Conservation (phyloP, 805 yeast species). For the Candida lessepsii region DNA sequence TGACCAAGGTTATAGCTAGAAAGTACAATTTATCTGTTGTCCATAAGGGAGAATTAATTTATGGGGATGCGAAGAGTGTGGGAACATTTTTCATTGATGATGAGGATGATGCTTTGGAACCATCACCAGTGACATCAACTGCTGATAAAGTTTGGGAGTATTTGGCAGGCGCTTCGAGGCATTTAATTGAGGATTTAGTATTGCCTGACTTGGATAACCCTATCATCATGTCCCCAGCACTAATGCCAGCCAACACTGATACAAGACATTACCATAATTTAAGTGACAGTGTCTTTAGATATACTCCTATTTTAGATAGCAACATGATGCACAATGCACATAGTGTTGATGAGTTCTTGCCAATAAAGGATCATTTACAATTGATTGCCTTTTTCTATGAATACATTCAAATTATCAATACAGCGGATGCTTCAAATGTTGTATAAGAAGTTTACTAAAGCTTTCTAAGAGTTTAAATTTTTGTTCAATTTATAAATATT, state of each 20-base stretch:
- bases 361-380: conserved; percentile 33
- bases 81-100: conserved; percentile 19
- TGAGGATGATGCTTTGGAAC: conserved; percentile 26
- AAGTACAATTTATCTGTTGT: conserved; percentile 25
- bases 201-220: conserved; percentile 32
- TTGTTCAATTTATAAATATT: not conserved
- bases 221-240: conserved; percentile 43
- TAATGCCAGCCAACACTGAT: conserved; percentile 62
- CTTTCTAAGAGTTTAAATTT: not conserved
- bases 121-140: conserved; percentile 48
- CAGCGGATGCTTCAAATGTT: conserved; percentile 12
- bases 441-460: not conserved
- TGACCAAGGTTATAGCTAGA: conserved; percentile 28
- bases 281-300: conserved; percentile 55
- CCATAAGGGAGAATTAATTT: conserved; percentile 17
- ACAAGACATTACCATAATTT: conserved; percentile 59
- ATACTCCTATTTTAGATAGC: conserved; percentile 23
- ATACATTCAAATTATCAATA: conserved; percentile 44
- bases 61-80: conserved; percentile 17
- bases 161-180: conserved; percentile 62
- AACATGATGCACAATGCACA: conserved; percentile 23
- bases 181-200: conserved; percentile 57
- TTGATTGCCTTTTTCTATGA: conserved; percentile 40
- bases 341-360: conserved; percentile 36
- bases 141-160: conserved; percentile 49